Percentiles rank a stretch among this genome's conserved stretches.
Evolutionary conservation across 2,329 filamentous ascomycete species (phyloP).

Genomic region (Venturia carpophila): DNA sequence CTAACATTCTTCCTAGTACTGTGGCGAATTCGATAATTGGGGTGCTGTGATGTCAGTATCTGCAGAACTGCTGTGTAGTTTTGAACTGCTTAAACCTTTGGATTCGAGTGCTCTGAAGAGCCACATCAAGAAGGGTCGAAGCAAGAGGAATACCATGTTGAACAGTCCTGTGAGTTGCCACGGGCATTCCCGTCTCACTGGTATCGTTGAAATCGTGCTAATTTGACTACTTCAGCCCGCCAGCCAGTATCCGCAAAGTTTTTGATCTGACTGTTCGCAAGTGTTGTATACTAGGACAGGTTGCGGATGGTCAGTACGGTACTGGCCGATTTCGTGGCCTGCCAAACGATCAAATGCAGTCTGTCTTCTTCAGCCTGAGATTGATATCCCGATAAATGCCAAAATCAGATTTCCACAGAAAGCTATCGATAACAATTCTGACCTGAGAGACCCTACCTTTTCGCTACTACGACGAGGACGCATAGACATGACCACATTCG

Average conservation of each 20-base stretch:
- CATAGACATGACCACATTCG: background rate
- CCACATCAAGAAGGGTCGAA: constrained; percentile 96
- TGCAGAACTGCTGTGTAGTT: constrained; percentile 86
- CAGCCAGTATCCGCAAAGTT: constrained; percentile 44
- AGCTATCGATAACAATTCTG: background rate
- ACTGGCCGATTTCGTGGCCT: background rate
- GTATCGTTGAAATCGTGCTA: constrained; percentile 24
- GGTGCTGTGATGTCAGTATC: constrained; percentile 98
- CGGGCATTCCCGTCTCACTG: background rate
- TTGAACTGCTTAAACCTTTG: constrained; percentile 90
- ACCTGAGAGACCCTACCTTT: background rate
- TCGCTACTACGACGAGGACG: background rate
- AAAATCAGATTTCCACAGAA: no score
- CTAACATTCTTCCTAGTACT: constrained; percentile 58
- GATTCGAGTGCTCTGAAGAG: constrained; percentile 95
- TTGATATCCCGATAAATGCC: background rate
- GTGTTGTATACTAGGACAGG: background rate
- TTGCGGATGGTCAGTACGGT: no score
- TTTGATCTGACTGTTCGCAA: constrained; percentile 29
- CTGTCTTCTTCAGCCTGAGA: background rate
- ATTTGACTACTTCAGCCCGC: constrained; percentile 35
- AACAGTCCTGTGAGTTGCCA: constrained; percentile 80
- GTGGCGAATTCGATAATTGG: constrained; percentile 98
- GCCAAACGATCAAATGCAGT: background rate
- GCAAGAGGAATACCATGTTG: constrained; percentile 87